Conservation (phyloP, 768 basidiomycete species). For the Collybia sp. region DNA sequence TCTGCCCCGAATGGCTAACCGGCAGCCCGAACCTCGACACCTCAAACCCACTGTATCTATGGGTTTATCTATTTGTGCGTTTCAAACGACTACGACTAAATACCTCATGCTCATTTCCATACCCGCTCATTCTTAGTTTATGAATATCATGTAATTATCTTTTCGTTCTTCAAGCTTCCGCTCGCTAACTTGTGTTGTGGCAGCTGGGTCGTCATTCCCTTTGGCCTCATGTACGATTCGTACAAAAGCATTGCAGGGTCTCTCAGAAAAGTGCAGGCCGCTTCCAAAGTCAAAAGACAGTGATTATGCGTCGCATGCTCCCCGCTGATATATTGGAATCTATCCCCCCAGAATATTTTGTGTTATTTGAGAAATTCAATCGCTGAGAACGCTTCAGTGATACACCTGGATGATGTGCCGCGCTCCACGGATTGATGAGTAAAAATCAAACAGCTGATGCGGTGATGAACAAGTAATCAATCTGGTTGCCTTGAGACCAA, state of each 20-base stretch:
- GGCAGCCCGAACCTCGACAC: slow-evolving; percentile 70
- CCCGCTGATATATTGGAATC: too few relatives aligned
- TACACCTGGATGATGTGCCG: too few relatives aligned
- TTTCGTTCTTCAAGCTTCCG: neutral
- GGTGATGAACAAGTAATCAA: too few relatives aligned
- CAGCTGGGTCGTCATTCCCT: slow-evolving; percentile 79
- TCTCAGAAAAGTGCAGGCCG: slow-evolving; percentile 38
- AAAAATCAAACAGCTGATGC: too few relatives aligned
- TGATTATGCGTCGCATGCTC: neutral
- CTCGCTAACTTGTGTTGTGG: neutral
- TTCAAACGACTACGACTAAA: neutral
- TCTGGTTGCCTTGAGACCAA: too few relatives aligned
- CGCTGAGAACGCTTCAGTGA: too few relatives aligned
- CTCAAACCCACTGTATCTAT: slow-evolving; percentile 65
- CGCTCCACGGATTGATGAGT: too few relatives aligned
- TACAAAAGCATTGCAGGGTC: slow-evolving; percentile 64
- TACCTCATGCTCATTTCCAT: neutral
- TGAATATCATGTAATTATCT: slow-evolving; percentile 68
- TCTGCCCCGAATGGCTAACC: slow-evolving; percentile 81
- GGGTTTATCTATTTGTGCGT: slow-evolving; percentile 78
- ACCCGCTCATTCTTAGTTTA: slow-evolving; percentile 44
- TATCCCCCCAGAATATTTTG: too few relatives aligned
- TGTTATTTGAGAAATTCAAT: too few relatives aligned
- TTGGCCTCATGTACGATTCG: slow-evolving; percentile 76
- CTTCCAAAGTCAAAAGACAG: slow-evolving; percentile 28